Evolutionary conservation across 2,329 filamentous ascomycete species (phyloP), one percentile per base, ranked within the genome.

Genomic region (Pseudogymnoascus sp.): DNA sequence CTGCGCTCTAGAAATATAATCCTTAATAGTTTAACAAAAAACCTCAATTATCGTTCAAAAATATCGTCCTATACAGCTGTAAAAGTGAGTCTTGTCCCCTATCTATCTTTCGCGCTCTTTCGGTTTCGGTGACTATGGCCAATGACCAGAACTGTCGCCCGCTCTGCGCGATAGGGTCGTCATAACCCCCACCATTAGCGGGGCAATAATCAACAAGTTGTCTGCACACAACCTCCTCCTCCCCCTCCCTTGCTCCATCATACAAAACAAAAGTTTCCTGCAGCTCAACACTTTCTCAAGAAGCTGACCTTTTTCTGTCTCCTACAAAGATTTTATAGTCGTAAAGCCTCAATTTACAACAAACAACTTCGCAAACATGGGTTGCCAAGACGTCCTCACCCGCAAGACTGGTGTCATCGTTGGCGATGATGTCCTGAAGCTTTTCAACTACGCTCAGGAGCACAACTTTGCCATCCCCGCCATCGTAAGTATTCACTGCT

Each of bases 401-500:
- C 80, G 86, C 77, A 88, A 88, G 80, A 69, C 79, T 68, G 86
- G 86, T 73, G 84, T 87, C 75, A 88, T 88, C 76, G 80, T 83
- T 70, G 86, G 86, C 71, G 85, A 88, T 70, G 85, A 88, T 76
- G 84, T 87, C 68, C 76, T 84, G 69, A 77, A 74, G 75, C 89
- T 96, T 74, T 96, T 97, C 82, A 84, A 93, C 79, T 91, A 97
- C 78, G 90, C 90, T 70, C 89, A 93, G 77, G 84, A 95, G 82
- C 84, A 96, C 75, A 81, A 88, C 68, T 96, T 92, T 74, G 93
- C 93, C 72, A 91, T 97, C 72, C 93, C 91, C 65, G 91, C 91
- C 74, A 87, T 92, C 77, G 80, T 84, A 75, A 75, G 82, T 75
- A 23, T 62, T n/a, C 16, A 25, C 61, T 34, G 7, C 34, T 11